Conservation (phyloP, 106 monocot genomes). For the Dendrobium officinale region DNA sequence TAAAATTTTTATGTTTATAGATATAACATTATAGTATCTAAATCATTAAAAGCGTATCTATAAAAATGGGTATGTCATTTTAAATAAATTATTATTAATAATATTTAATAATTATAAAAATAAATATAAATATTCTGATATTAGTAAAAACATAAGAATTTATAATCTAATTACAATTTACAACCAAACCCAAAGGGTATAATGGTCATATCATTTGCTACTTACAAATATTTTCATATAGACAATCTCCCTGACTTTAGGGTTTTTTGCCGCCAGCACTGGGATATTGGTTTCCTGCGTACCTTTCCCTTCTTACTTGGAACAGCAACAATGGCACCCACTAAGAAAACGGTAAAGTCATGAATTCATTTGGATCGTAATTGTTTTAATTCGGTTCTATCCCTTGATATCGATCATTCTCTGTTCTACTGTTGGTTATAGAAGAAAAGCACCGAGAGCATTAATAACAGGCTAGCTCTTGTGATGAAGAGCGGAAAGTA, state of each 20-base stretch:
- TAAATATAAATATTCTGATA: too few species aligned
- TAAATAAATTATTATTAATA: too few species aligned
- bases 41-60: too few species aligned
- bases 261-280: background rate
- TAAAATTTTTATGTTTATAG: too few species aligned
- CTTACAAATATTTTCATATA: background rate
- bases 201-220: background rate
- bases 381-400: background rate
- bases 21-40: too few species aligned
- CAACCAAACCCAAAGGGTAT: background rate
- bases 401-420: background rate
- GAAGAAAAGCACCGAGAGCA: constrained; percentile 83
- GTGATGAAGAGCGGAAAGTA: constrained; percentile 91
- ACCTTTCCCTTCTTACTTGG: background rate
- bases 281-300: background rate
- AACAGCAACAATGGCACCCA: constrained; percentile 22
- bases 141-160: background rate
- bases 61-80: too few species aligned
- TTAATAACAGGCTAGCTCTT: constrained; percentile 73
- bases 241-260: background rate
- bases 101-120: too few species aligned
- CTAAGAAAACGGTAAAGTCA: constrained; percentile 34
- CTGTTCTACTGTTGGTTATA: constrained; percentile 17
- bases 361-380: background rate
- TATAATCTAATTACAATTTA: background rate